phyloP scores from a whole-genome alignment of 31 red algal species.

The Bonnemaisonia californica region DNA sequence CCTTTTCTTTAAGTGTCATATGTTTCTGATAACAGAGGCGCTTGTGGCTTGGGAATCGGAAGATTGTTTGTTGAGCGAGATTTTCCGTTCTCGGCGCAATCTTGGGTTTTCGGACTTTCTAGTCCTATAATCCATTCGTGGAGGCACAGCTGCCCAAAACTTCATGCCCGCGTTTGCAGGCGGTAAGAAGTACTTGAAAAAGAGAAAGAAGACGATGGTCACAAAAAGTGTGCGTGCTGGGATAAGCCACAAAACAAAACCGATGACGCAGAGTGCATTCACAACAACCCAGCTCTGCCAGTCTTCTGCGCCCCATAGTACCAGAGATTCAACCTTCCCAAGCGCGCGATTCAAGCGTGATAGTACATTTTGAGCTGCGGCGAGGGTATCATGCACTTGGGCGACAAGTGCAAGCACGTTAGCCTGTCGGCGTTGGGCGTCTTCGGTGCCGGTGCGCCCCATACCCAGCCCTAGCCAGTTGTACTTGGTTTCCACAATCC shows the following conservation, averaged over 20 bases:
- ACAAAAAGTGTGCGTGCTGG: conserved; percentile 46
- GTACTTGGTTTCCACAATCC: conserved; percentile 47
- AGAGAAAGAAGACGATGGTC: conserved; percentile 52
- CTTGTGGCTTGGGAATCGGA: too few relatives aligned
- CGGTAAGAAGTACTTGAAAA: conserved; percentile 77
- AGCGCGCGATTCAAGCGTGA: conserved; percentile 59
- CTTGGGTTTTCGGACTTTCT: background rate
- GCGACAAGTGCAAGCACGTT: conserved; percentile 62
- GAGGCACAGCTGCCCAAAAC: conserved; percentile 70
- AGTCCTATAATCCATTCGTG: conserved; percentile 10
- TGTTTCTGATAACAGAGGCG: too few relatives aligned
- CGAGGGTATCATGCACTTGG: conserved; percentile 72
- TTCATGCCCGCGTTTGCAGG: conserved; percentile 50
- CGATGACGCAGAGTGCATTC: conserved; percentile 16
- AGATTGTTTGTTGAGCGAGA: background rate
- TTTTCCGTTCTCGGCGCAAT: background rate
- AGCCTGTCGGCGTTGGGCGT: conserved; percentile 37
- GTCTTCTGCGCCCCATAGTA: conserved; percentile 73
- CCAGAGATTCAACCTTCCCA: conserved; percentile 75
- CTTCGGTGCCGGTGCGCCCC: conserved; percentile 51
- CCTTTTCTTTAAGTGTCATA: too few relatives aligned
- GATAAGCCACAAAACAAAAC: conserved; percentile 42
- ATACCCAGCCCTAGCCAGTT: conserved; percentile 64
- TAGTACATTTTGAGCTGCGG: conserved; percentile 68
- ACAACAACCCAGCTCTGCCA: conserved; percentile 70